Evolutionary conservation across 164 flowering plant species (phyloP).

Genomic region (Stephania japonica): DNA sequence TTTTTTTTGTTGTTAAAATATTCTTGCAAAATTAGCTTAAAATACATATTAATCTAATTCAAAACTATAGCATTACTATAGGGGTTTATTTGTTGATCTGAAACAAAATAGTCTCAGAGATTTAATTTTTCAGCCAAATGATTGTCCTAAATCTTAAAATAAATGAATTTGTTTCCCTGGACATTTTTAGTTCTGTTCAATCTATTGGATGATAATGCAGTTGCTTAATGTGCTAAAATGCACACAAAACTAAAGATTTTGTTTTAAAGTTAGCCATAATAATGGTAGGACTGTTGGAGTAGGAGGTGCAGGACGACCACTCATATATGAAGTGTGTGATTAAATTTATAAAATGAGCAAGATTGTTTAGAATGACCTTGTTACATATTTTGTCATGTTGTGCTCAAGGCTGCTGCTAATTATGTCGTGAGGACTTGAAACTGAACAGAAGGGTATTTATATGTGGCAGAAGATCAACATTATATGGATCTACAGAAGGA

Average conservation of each 20-base stretch:
- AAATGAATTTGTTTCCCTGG: background rate
- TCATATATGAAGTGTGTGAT: background rate
- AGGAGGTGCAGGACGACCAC: background rate
- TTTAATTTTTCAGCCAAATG: background rate
- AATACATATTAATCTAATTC: background rate
- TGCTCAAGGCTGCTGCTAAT: background rate
- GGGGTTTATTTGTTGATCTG: background rate
- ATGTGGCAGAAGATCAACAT: too few relatives aligned
- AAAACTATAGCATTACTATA: background rate
- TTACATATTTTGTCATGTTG: background rate
- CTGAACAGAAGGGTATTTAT: too few relatives aligned
- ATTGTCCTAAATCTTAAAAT: background rate
- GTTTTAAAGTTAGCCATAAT: background rate
- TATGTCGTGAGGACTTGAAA: too few relatives aligned
- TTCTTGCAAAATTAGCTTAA: background rate
- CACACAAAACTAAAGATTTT: too few relatives aligned
- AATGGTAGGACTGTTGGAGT: background rate
- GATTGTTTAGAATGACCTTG: background rate
- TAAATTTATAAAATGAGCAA: background rate
- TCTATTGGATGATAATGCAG: too few relatives aligned
- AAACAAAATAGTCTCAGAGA: background rate
- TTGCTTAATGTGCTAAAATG: too few relatives aligned
- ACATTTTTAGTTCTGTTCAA: background rate
- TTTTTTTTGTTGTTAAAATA: background rate
- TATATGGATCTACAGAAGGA: too few relatives aligned